phyloP scores from a whole-genome alignment of 2,329 filamentous ascomycete species.

The Ceratocystis lukuohia region DNA sequence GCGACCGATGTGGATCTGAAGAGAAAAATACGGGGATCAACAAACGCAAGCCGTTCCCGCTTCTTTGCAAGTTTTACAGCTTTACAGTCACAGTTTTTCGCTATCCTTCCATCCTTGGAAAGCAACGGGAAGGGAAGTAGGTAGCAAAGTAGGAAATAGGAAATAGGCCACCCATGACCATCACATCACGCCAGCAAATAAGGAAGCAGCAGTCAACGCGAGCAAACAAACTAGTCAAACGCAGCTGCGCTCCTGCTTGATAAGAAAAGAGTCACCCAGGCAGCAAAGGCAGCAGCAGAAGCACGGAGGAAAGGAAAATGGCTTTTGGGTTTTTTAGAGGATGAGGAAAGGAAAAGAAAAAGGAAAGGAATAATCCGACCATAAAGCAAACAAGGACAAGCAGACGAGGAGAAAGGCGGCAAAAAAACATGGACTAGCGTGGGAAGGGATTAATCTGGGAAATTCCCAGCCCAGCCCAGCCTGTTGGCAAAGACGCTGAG shows the following conservation, averaged over 20 bases:
- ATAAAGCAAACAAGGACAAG: not conserved
- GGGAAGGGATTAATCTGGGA: not conserved
- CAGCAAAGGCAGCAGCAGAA: not conserved
- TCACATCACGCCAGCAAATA: not conserved
- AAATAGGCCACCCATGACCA: not conserved
- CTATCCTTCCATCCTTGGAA: no score
- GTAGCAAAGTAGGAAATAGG: no score
- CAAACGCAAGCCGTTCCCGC: not conserved
- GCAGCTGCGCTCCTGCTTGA: not conserved
- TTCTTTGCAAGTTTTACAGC: not conserved
- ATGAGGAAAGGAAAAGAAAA: not conserved
- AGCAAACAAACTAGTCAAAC: not conserved
- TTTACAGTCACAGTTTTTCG: not conserved
- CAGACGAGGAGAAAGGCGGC: not conserved
- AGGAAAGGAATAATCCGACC: not conserved
- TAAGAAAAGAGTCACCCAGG: not conserved
- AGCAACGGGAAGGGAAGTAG: no score
- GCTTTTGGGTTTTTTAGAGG: not conserved
- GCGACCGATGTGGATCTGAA: not conserved
- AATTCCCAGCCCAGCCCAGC: no score
- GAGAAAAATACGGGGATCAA: constrained; percentile 2
- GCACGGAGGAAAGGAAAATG: not conserved
- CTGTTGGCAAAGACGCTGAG: no score
- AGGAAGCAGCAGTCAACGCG: no score
- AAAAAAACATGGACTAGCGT: not conserved